phyloP scores from a whole-genome alignment of 1,284 basidiomycete genomes.

The Cutaneotrichosporon spelunceum region DNA sequence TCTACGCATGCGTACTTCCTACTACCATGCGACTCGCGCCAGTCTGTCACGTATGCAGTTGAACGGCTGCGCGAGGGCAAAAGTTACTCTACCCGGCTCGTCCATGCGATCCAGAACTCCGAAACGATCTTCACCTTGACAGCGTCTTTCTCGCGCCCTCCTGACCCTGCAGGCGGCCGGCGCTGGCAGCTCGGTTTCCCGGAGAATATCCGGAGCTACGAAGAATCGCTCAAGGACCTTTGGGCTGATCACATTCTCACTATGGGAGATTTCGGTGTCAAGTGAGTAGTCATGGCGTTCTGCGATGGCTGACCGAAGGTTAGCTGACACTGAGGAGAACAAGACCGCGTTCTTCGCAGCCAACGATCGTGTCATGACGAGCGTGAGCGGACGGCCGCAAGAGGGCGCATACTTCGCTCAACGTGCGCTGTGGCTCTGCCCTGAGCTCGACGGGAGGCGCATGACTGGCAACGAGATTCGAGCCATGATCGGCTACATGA shows the following conservation, averaged over 20 bases:
- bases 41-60: constrained; percentile 78
- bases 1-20: constrained; percentile 59
- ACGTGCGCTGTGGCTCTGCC: constrained; percentile 72
- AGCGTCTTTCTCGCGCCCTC: constrained; percentile 57
- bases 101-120: constrained; percentile 69
- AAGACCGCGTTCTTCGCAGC: constrained; percentile 46
- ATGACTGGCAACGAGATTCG: constrained; percentile 74
- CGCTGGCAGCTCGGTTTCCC: constrained; percentile 34
- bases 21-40: constrained; percentile 57
- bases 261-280: constrained; percentile 49
- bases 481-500: constrained; percentile 80
- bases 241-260: constrained; percentile 50
- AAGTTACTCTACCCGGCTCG: constrained; percentile 30
- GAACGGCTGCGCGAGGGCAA: constrained; percentile 67
- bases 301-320: not conserved
- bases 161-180: not conserved
- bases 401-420: constrained; percentile 32
- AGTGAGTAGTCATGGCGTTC: not conserved
- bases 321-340: constrained; percentile 54
- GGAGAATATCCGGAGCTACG: constrained; percentile 57
- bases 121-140: constrained; percentile 73
- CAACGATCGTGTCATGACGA: constrained; percentile 62
- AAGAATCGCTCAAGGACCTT: constrained; percentile 47
- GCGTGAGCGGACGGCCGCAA: constrained; percentile 50
- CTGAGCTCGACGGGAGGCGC: constrained; percentile 58